Evolutionary conservation across 345 rosid species (phyloP).

Genomic region (Mercurialis annua): DNA sequence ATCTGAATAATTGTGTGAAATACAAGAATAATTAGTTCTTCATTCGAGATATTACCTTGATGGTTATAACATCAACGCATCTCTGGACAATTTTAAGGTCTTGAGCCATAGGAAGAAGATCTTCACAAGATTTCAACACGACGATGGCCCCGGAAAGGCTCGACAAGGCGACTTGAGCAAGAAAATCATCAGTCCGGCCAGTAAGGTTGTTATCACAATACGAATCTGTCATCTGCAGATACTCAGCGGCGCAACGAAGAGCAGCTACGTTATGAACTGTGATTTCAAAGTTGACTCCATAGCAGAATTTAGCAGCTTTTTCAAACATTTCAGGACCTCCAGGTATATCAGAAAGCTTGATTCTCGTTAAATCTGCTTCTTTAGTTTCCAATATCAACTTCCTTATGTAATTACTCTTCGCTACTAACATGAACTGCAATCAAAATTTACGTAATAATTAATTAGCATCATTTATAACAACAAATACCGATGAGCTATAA

Average conservation of each 20-base stretch:
- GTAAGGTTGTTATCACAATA: conserved; percentile 74
- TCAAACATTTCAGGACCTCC: conserved; percentile 96
- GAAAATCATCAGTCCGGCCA: conserved; percentile 83
- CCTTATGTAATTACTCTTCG: conserved; percentile 88
- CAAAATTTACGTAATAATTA: neutral
- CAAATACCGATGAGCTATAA: too few relatives aligned
- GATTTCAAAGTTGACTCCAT: conserved; percentile 90
- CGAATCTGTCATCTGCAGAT: conserved; percentile 74
- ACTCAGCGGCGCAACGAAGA: conserved; percentile 83
- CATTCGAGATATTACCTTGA: too few relatives aligned
- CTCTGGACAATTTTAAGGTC: conserved; percentile 66
- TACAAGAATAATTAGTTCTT: too few relatives aligned
- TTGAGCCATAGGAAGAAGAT: conserved; percentile 70
- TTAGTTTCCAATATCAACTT: conserved; percentile 68
- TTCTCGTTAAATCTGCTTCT: conserved; percentile 52
- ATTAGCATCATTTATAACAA: neutral
- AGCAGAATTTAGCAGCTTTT: conserved; percentile 93
- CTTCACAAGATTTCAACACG: conserved; percentile 78
- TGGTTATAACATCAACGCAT: conserved; percentile 58
- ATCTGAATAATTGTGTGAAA: too few relatives aligned
- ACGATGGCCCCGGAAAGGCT: conserved; percentile 84
- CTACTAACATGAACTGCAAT: conserved; percentile 77
- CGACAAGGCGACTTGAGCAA: conserved; percentile 70
- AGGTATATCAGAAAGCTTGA: conserved; percentile 65
- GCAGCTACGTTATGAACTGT: conserved; percentile 92